Base-by-base conservation (phyloP, 164 flowering plant species). In the Berberis thunbergii region DNA sequence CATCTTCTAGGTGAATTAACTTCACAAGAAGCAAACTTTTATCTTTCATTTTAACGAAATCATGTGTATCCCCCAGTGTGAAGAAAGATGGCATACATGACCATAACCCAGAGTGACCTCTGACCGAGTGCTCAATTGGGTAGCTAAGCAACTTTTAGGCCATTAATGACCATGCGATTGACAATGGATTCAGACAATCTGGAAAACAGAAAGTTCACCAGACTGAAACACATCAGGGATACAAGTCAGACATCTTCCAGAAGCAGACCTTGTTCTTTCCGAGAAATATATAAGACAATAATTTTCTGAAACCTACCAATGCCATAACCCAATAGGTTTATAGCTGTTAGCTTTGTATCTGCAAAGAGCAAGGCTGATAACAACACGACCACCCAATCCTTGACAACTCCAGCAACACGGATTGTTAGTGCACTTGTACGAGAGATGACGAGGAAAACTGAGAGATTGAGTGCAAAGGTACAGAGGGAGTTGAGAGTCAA, bases 341-440 rank as follows among this genome's bases (percentile, higher is more conserved):
- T 84, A 40, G 78, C 45, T n/a, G 97, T 94, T 74, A 94, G 74
- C 81, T 86, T 87, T 65, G 96, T 84, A 75, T 94, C 98, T 0
- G 98, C 97, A 79, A 94, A 94, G 41, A 94, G 72, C 67, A 88
- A 77, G 4, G 98, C 95, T 44, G 98, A 94, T 46, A 46, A 4
- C 49, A 46, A 46, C 8, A 90, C 98, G 41, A 94, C 97, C 68
- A 90, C 91, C 98, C 97, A 94, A 66, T 94, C 97, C 79, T 90
- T 94, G 64, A 94, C 97, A 62, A 94, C 98, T 48, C 98, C 98
- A 73, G 98, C 98, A 61, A 94, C 98, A 63, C 97, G 96, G 63
- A 94, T 94, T 13, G 98, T 94, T 67, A 94, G 76, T 42, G 98
- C 98, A 83, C 98, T 94, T 48, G 98, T 94, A 74, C 86, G 98